Conservation (phyloP, 148 eudicot genomes). For the Hydrangea macrophylla region DNA sequence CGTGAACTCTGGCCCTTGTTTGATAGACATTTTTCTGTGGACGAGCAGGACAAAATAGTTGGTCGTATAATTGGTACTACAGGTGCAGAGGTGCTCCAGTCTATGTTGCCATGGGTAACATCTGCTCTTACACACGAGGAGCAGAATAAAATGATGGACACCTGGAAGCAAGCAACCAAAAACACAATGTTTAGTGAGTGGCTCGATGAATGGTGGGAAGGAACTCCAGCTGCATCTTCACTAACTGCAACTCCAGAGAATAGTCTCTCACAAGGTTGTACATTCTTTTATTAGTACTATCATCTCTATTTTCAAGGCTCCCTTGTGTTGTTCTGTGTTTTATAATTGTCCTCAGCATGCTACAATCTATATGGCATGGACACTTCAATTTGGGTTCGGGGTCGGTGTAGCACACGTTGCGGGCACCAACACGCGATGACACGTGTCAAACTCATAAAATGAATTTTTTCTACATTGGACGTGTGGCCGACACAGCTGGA, state of each 20-base stretch:
- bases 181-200: slow-evolving; percentile 98
- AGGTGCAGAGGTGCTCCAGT: slow-evolving; percentile 96
- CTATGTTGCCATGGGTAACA: slow-evolving; percentile 99
- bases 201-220: slow-evolving; percentile 98
- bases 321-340: background rate
- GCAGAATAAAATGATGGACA: slow-evolving; percentile 96
- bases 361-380: too few species aligned
- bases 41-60: slow-evolving; percentile 91
- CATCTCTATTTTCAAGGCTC: background rate
- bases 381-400: too few species aligned
- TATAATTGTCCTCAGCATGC: too few species aligned
- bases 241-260: slow-evolving; percentile 47
- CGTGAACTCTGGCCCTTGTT: slow-evolving; percentile 97
- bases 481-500: too few species aligned
- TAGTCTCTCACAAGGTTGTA: slow-evolving; percentile 51
- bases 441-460: too few species aligned
- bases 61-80: slow-evolving; percentile 98
- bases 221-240: slow-evolving; percentile 47
- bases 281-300: background rate
- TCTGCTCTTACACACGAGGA: slow-evolving; percentile 96
- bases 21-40: slow-evolving; percentile 83
- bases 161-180: slow-evolving; percentile 95
- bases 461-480: too few species aligned
- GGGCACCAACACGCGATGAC: too few species aligned
- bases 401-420: too few species aligned